Evolutionary conservation across 2,329 filamentous ascomycete genomes (phyloP), one percentile per base, ranked within the genome.

Genomic region (Hortaea werneckii): DNA sequence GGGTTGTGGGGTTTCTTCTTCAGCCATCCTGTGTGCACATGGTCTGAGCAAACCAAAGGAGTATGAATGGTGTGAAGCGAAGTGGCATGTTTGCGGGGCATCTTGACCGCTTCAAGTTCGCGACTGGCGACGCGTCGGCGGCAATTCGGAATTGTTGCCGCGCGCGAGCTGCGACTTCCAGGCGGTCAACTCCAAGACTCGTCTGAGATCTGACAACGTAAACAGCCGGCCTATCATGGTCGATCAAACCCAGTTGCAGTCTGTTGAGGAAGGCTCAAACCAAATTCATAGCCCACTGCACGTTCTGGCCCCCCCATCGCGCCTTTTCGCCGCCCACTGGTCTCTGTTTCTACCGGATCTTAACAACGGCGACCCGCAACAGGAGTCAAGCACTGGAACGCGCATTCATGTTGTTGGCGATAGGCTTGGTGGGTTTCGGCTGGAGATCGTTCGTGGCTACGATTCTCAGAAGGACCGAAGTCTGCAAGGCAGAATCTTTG

Each of bases 1-100:
- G 45, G 52, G 53, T 45, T 50, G 60, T 50, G 54, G 62, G 45
- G 61, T 61, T 7, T n/a, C 30, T 7, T 34, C 30, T 34, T 34
- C 30, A 34, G 30, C 30, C 30, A 34, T 34, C 30, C n/a, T 34
- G 30, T n/a, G 30, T 34, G 30, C n/a, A n/a, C 30, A 34, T 34
- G 7, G n/a, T 34, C 30, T 34, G n/a, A 34, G 30, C 30, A 34
- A n/a, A 34, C 7, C 30, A n/a, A 34, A 34, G n/a, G n/a, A n/a
- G n/a, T n/a, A n/a, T n/a, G n/a, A n/a, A n/a, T n/a, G n/a, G n/a
- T n/a, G 30, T 34, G 30, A 34, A n/a, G 30, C n/a, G 30, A 7
- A 34, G 30, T 34, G 30, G 7, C n/a, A n/a, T n/a, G n/a, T n/a
- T n/a, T n/a, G n/a, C n/a, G n/a, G n/a, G n/a, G n/a, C n/a, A n/a